A percentile compares a stretch with the other conserved stretches of the same genome.
Evolutionary conservation across 306 rosid genomes (phyloP).

Genomic region (Prunus dulcis): DNA sequence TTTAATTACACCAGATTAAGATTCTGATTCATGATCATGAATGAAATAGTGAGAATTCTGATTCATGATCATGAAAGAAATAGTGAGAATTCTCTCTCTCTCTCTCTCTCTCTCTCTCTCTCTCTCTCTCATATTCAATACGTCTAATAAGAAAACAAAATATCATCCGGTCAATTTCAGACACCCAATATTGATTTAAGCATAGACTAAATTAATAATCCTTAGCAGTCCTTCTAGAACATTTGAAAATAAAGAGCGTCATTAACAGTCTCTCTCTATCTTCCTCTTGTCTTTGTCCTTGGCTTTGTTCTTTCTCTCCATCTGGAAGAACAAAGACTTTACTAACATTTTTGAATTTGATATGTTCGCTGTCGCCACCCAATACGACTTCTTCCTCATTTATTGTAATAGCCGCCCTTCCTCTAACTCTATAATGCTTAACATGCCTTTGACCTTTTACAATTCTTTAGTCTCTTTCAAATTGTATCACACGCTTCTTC

Average conservation of each 20-base stretch:
- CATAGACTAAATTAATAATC: neutral
- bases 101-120: no score
- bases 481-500: constrained; percentile 26
- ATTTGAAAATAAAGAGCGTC: neutral
- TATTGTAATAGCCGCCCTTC: constrained; percentile 44
- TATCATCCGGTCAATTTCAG: neutral
- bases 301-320: neutral
- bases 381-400: constrained; percentile 40
- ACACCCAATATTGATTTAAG: neutral
- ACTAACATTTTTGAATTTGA: neutral
- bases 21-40: no score
- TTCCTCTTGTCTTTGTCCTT: neutral
- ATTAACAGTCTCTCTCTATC: no score
- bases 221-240: constrained; percentile 2
- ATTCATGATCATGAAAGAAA: no score
- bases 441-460: constrained; percentile 53
- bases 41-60: no score
- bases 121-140: no score
- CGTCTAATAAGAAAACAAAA: neutral
- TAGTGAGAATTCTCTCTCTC: no score
- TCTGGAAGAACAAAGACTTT: neutral
- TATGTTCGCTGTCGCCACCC: constrained; percentile 52
- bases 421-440: constrained; percentile 13
- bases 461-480: neutral
- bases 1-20: no score